Evolutionary conservation across 2,329 filamentous ascomycete species (phyloP), one percentile per base, ranked within the genome.

Genomic region (Dendryphion nanum): DNA sequence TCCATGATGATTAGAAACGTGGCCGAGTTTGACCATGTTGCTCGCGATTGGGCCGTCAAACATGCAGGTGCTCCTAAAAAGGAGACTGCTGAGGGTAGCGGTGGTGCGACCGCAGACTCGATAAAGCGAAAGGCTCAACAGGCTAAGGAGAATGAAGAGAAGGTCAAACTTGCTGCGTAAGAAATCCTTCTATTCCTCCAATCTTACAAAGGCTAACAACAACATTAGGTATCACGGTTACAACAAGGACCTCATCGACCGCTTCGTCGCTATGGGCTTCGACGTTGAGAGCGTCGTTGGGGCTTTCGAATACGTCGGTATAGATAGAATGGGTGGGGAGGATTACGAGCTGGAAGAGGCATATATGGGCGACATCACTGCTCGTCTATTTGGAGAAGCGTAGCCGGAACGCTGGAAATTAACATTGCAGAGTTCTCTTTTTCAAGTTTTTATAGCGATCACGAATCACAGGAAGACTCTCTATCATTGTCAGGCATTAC

Each of bases 241-340:
- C 67, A 90, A 89, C 68, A 85, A 83, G 57, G 78, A 85, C 20
- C 75, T 96, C 28, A 80, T 97, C 48, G 82, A 93, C 56, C 79
- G 85, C 4, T 97, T 97, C 53, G 81, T 86, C 13, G 79, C 74
- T 53, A 97, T 97, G 91, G 91, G 91, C 8, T 97, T 97, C 54
- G 83, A 89, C 40, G 78, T 95, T 2, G 86, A 90, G 33, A 76
- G 79, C n/a, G 89, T 97, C 1, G 89, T 96, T 0, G 78, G 85
- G 7, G 87, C 89, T 0, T 95, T 96, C 57, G 76, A 84, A 36
- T 86, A 78, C 44, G 83, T 93, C 6, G 86, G 87, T 5, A 90
- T 95, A 50, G 86, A 91, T 46, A 79, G 79, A 14, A 88, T 85
- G 51, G 78, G 77, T 18, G 89, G 89, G 0, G 74, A 83, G 50